A percentile compares a stretch with the other conserved stretches of the same genome.
phyloP scores from a whole-genome alignment of 768 basidiomycete species.

The Russula vinacea region DNA sequence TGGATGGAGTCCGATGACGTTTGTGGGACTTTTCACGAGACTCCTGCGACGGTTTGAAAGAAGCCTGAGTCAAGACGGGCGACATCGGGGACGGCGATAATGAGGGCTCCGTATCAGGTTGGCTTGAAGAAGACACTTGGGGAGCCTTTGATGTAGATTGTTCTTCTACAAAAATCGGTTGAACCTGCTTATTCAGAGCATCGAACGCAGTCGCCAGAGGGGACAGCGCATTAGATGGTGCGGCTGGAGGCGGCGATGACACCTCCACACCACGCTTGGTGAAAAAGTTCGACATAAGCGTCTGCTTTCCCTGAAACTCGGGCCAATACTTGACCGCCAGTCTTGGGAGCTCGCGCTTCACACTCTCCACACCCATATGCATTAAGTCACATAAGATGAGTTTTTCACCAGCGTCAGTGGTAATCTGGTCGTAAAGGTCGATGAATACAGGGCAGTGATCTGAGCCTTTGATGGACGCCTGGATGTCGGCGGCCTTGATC shows the following conservation, averaged over 20 bases:
- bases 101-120: conserved; percentile 2
- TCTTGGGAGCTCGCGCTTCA: conserved; percentile 52
- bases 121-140: conserved; percentile 7
- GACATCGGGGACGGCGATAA: not conserved
- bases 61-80: not conserved
- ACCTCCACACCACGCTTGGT: conserved; percentile 43
- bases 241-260: conserved; percentile 13
- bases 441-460: conserved; percentile 98
- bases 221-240: conserved; percentile 4
- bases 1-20: conserved; percentile 18
- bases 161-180: not conserved
- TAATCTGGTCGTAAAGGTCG: conserved; percentile 81
- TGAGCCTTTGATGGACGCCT: conserved; percentile 81
- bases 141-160: not conserved
- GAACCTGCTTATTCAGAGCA: conserved; percentile 9
- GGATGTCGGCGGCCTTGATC: conserved; percentile 84
- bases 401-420: conserved; percentile 39
- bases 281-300: conserved; percentile 79
- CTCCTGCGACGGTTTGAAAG: not conserved
- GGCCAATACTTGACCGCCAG: conserved; percentile 81
- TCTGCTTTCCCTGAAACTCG: conserved; percentile 87
- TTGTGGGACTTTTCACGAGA: conserved; percentile 21
- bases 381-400: conserved; percentile 43
- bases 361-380: conserved; percentile 32
- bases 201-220: conserved; percentile 10